Percentiles rank a stretch among this genome's conserved stretches.
Evolutionary conservation across 2,329 filamentous ascomycete species (phyloP).

Genomic region (Fusarium sp.): DNA sequence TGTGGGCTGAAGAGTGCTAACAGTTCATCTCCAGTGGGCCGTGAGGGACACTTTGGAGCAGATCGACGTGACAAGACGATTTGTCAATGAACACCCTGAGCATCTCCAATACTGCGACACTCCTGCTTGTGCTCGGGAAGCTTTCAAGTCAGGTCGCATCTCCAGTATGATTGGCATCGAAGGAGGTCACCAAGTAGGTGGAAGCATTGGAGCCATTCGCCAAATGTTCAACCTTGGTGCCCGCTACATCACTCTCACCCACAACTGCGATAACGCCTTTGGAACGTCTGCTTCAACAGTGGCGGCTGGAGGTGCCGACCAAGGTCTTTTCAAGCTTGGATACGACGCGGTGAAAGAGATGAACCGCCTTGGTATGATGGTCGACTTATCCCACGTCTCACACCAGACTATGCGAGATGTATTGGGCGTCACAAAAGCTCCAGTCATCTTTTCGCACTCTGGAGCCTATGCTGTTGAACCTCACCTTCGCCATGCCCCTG

Average conservation of each 20-base stretch:
- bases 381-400: conserved; percentile 48
- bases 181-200: conserved; percentile 51
- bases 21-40: not conserved
- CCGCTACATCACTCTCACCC: conserved; percentile 53
- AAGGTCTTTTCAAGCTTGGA: conserved; percentile 43
- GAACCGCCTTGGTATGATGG: conserved; percentile 52
- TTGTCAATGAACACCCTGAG: conserved; percentile 42
- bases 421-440: conserved; percentile 39
- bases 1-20: not conserved
- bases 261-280: conserved; percentile 50
- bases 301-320: conserved; percentile 36
- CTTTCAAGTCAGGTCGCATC: conserved; percentile 49
- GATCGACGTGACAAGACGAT: conserved; percentile 47
- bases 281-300: conserved; percentile 47
- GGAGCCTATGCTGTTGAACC: conserved; percentile 42
- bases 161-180: conserved; percentile 54
- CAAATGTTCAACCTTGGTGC: conserved; percentile 52
- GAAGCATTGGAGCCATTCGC: conserved; percentile 48
- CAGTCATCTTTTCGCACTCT: conserved; percentile 50
- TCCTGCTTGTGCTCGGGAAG: conserved; percentile 40
- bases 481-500: conserved; percentile 54
- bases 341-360: conserved; percentile 48
- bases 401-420: conserved; percentile 48
- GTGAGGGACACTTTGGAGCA: conserved; percentile 43
- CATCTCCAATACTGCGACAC: conserved; percentile 44